Base-by-base conservation (phyloP, 176 grass and related monocot genomes). In the Raddia distichophylla region DNA sequence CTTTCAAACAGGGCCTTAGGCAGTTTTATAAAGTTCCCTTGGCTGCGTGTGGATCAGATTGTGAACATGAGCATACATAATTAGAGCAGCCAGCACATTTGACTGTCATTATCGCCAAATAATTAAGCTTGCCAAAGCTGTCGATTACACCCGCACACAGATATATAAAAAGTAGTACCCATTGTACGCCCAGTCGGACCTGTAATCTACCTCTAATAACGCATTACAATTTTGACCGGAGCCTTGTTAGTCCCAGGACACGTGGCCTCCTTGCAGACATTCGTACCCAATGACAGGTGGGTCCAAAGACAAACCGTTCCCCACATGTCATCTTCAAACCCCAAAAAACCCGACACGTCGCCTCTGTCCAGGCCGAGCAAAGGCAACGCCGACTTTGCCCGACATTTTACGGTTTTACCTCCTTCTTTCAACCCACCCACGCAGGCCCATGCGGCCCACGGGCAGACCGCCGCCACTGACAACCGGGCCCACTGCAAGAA, bases 181-280 rank as follows among this genome's bases (percentile, higher is more conserved):
- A 27, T 27, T 1, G n/a, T 13, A 11, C 64, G 16, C 49, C 3
- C 1, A 7, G 10, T 64, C 7, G 8, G 77, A 89, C 77, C 63
- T 35, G 47, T 32, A 54, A 69, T 68, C 56, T 8, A 62, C 62
- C 64, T 20, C 17, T 49, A n/a, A n/a, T 27, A 27, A 27, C 27
- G 43, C 71, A 70, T 22, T 27, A 52, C 69, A 56, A 5, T 7
- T 84, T 71, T 76, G 64, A 77, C 82, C 82, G 57, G 8, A 19
- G 8, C 47, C 22, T 42, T 22, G 19, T 2, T 18, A 1, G 54
- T 22, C 62, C 62, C 5, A 43, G 44, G 64, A 6, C 71, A 54
- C 70, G 46, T 52, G 69, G 61, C 2, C 7, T 18, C 50, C 9
- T 0, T 2, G 0, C 12, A n/a, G 0, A 16, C 11, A 32, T 43